Conservation (phyloP, 164 flowering plant species). For the Pachysandra terminalis region DNA sequence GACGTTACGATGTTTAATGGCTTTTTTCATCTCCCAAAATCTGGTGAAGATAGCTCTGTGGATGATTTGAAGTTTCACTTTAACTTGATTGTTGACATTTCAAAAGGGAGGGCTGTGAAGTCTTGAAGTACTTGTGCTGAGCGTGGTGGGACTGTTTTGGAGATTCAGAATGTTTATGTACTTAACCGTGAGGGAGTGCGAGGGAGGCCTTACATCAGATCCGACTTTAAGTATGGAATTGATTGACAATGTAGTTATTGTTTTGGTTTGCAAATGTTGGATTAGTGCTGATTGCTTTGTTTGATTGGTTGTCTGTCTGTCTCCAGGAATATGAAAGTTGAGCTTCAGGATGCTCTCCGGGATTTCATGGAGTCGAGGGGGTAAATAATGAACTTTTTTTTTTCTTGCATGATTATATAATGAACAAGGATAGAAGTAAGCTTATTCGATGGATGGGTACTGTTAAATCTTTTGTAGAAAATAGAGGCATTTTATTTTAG, state of each 20-base stretch:
- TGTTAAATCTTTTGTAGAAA: conserved; percentile 57
- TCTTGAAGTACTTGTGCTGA: conserved; percentile 61
- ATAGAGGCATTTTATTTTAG: conserved; percentile 12
- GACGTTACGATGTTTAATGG: no score
- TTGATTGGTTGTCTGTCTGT: conserved; percentile 13
- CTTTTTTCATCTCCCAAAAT: conserved; percentile 24
- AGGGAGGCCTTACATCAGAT: conserved; percentile 50
- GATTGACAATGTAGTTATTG: neutral
- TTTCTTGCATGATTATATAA: conserved; percentile 70
- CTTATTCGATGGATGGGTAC: conserved; percentile 68
- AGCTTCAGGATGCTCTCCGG: conserved; percentile 58
- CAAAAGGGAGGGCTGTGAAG: conserved; percentile 38
- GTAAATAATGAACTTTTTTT: conserved; percentile 65
- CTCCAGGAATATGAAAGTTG: conserved; percentile 82
- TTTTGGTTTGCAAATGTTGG: no score
- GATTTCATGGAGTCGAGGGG: conserved; percentile 67
- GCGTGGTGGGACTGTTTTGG: conserved; percentile 77
- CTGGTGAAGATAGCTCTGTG: conserved; percentile 34
- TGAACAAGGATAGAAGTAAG: conserved; percentile 73
- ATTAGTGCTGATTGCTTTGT: neutral
- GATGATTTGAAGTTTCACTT: conserved; percentile 47
- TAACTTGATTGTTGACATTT: conserved; percentile 57
- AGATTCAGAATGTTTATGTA: conserved; percentile 59
- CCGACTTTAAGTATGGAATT: conserved; percentile 50
- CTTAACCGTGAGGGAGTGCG: conserved; percentile 23